Conservation (phyloP, 257 asterid genomes). For the Nicotiana attenuata region DNA sequence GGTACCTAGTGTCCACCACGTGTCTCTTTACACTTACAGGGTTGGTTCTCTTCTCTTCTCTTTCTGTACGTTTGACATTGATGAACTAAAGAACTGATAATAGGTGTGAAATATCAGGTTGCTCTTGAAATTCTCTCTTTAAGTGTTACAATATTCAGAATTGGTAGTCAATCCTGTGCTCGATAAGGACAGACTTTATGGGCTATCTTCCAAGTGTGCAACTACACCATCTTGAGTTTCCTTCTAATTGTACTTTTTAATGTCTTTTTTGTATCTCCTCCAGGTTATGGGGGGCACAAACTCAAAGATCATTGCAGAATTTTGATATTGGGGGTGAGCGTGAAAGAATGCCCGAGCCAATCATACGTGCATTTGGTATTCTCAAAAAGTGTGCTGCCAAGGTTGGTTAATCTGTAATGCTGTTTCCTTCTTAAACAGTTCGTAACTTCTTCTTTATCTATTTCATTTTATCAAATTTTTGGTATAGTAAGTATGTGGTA, state of each 20-base stretch:
- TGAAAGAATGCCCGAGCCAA: constrained; percentile 97
- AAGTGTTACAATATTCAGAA: not conserved
- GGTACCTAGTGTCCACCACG: not conserved
- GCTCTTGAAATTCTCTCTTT: not conserved
- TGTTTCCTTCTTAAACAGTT: not conserved
- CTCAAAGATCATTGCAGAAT: constrained; percentile 91
- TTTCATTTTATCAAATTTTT: not conserved
- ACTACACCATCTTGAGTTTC: not conserved
- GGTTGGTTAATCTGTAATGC: constrained; percentile 34
- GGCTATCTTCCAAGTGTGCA: too few species aligned
- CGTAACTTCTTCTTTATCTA: not conserved
- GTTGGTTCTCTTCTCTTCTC: not conserved
- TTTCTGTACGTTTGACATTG: not conserved
- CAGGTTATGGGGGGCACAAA: constrained; percentile 98
- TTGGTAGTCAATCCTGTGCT: too few species aligned
- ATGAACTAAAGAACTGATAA: not conserved
- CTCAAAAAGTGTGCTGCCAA: constrained; percentile 96
- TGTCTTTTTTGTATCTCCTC: not conserved
- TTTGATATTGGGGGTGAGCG: constrained; percentile 96
- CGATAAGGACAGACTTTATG: too few species aligned
- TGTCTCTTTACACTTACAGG: not conserved
- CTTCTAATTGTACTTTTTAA: not conserved
- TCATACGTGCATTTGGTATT: constrained; percentile 84
- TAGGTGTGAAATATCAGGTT: not conserved
- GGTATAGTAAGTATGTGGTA: not conserved